These are phyloP conservation scores for Fusarium sterilihyphosum DNA, from an alignment of 2,329 filamentous ascomycete species.

Conservation along the genomic window DNA sequence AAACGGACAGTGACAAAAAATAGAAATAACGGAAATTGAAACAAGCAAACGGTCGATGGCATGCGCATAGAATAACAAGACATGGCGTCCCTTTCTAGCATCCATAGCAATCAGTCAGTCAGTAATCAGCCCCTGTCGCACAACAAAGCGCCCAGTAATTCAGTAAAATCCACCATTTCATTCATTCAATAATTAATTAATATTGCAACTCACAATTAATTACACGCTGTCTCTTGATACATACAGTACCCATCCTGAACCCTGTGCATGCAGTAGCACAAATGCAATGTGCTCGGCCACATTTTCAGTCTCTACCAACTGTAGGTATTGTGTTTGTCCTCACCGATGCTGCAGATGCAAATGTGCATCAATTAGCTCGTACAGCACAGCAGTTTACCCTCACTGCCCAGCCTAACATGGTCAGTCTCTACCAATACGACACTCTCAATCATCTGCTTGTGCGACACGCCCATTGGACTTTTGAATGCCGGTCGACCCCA, in stretches of 20 bases:
- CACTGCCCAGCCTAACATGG: not conserved
- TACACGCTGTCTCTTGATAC: not conserved
- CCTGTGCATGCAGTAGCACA: constrained; percentile 29
- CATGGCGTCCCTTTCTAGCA: constrained; percentile 6
- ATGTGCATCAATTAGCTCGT: constrained; percentile 21
- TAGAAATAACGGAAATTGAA: constrained; percentile 41
- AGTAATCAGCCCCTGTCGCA: constrained; percentile 28
- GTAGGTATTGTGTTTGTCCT: not conserved
- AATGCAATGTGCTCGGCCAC: constrained; percentile 24
- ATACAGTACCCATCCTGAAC: not conserved
- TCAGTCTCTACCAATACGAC: constrained; percentile 9
- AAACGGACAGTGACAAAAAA: constrained; percentile 30
- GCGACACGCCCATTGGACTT: constrained; percentile 27
- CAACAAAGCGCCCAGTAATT: constrained; percentile 28
- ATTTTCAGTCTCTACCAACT: constrained; percentile 19
- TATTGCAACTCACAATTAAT: constrained; percentile 33
- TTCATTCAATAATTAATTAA: constrained; percentile 17
- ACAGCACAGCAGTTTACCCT: constrained; percentile 1
- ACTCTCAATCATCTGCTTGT: constrained; percentile 16
- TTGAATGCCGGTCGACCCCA: constrained; percentile 16
- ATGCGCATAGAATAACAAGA: constrained; percentile 17
- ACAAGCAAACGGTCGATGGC: constrained; percentile 29
- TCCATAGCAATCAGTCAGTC: not conserved
- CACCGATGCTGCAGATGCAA: constrained; percentile 22
- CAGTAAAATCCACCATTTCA: constrained; percentile 26